Evolutionary conservation across 2,329 filamentous ascomycete genomes (phyloP), one percentile per base, ranked within the genome.

Genomic region (Fonsecaea monophora): DNA sequence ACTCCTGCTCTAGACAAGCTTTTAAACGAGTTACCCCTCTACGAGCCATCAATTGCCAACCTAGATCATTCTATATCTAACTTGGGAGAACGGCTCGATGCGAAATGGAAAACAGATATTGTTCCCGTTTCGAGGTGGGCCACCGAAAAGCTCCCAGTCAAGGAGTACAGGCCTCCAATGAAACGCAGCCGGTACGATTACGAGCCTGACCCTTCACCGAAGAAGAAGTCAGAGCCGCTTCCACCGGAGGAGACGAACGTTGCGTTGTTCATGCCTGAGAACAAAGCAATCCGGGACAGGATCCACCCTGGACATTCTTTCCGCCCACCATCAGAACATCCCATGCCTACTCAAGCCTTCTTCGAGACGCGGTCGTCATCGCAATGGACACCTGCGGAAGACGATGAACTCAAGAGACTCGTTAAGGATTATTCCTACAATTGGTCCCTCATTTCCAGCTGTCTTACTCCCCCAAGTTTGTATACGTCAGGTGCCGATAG

Each of bases 351-450:
- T 1, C 90, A 94, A 72, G 88, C 86, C 60, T 99, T 98, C 80
- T 98, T 96, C 74, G 94, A 99, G 77, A 90, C 87, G 68, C 86
- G 95, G 45, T 88, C 85, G 61, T 89, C 93, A 1, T 98, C 95
- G 2, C 93, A 97, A 75, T 99, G 95, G 95, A 92, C 92, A 0
- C 86, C 88, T 75, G 84, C 90, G 2, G 95, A 99, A 76, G 95
- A 99, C 72, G 94, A 98, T 73, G 92, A 96, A 77, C 83, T 99
- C 6, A 89, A 92, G 62, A 86, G 85, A 54, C 84, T 96, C 48
- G 95, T 97, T 18, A 91, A 92, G 73, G 92, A 98, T 70, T 96
- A 95, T 75, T 92, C 92, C 0, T 98, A 97, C 82, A 99, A 99
- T 74, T 99, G 95, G 95, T 96, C 93, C 2, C 83, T 99, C 4